A percentile compares a stretch with the other conserved stretches of the same genome.
Evolutionary conservation across 2,329 filamentous ascomycete species (phyloP).

Genomic region (Aspergillus bombycis): DNA sequence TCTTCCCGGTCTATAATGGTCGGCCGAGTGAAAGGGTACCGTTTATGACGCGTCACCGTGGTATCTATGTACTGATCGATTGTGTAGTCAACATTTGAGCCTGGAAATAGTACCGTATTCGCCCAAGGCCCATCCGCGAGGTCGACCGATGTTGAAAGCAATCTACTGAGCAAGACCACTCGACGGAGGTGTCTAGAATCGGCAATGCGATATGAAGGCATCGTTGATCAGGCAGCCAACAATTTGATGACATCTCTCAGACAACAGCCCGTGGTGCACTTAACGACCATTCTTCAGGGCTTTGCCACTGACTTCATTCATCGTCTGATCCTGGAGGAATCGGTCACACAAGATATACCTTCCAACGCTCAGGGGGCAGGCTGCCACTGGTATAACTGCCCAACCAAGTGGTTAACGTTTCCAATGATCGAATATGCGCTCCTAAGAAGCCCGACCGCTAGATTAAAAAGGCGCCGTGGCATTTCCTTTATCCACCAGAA

Average conservation of each 20-base stretch:
- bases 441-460: conserved; percentile 7
- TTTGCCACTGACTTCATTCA: conserved; percentile 15
- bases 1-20: conserved; percentile 5
- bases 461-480: conserved; percentile 8
- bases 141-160: not conserved
- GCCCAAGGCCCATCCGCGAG: not conserved
- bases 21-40: conserved; percentile 4
- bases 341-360: not conserved
- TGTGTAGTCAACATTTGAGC: not conserved
- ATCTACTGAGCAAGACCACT: not conserved
- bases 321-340: not conserved
- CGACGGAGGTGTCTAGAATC: not conserved
- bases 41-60: not conserved
- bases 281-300: conserved; percentile 8
- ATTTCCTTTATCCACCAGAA: not conserved
- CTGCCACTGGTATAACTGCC: not conserved
- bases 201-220: conserved; percentile 12
- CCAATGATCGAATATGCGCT: conserved; percentile 8
- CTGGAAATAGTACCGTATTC: too few relatives aligned
- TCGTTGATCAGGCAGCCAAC: conserved; percentile 9
- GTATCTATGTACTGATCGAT: not conserved
- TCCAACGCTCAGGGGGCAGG: not conserved
- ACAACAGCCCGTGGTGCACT: conserved; percentile 8
- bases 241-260: conserved; percentile 15
- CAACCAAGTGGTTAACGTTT: not conserved